phyloP scores from a whole-genome alignment of 1,284 basidiomycete genomes.

The Laetiporus sulphureus region DNA sequence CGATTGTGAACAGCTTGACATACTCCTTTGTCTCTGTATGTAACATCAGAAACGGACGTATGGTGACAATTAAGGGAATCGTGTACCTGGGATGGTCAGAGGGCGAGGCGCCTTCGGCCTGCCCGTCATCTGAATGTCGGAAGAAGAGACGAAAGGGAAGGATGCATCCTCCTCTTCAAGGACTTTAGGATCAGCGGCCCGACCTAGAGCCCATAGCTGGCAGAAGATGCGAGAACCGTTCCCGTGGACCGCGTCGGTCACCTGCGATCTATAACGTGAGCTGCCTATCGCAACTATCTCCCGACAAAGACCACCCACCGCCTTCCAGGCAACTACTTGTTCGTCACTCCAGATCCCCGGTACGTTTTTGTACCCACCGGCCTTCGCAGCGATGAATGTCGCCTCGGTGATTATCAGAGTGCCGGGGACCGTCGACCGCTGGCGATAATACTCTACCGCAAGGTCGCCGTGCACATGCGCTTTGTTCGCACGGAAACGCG shows the following conservation, averaged over 20 bases:
- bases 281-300: background rate
- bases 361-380: conserved; percentile 30
- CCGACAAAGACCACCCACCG: conserved; percentile 27
- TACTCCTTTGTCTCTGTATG: conserved; percentile 38
- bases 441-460: conserved; percentile 39
- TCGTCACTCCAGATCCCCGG: conserved; percentile 40
- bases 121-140: conserved; percentile 33
- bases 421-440: conserved; percentile 36
- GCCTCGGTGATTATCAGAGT: conserved; percentile 45
- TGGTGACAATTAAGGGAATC: too few species aligned
- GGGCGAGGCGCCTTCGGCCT: conserved; percentile 28
- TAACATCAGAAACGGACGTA: background rate
- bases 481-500: conserved; percentile 29
- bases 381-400: conserved; percentile 33
- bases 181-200: conserved; percentile 28
- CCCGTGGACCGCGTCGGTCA: conserved; percentile 24
- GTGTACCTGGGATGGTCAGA: conserved; percentile 26
- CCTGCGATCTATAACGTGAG: conserved; percentile 11
- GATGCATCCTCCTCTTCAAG: conserved; percentile 14
- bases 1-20: conserved; percentile 28
- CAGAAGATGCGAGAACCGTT: conserved; percentile 35
- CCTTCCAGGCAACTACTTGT: conserved; percentile 43
- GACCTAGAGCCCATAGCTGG: conserved; percentile 44
- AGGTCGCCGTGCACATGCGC: conserved; percentile 24
- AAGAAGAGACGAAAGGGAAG: conserved; percentile 30